Conservation (phyloP, 1,284 basidiomycete genomes). For the Boletellus sp. region DNA sequence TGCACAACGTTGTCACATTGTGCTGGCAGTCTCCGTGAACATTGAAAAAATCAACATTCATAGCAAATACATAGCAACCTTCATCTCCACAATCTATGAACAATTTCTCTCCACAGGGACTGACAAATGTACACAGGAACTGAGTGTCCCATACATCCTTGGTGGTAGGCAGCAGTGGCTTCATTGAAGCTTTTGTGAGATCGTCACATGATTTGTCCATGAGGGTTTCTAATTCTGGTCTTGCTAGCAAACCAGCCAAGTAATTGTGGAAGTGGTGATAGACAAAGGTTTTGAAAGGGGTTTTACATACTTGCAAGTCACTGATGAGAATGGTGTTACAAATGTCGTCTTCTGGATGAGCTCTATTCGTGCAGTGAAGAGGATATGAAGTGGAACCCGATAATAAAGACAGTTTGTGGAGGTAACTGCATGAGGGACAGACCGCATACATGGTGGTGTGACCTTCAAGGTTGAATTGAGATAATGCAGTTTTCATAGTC, state of each 20-base stretch:
- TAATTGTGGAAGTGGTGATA: slow-evolving; percentile 5
- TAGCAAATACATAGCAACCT: not conserved
- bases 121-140: not conserved
- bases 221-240: not conserved
- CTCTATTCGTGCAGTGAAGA: too few relatives aligned
- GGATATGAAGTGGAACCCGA: too few relatives aligned
- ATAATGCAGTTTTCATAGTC: too few relatives aligned
- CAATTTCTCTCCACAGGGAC: not conserved
- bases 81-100: not conserved
- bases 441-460: too few relatives aligned
- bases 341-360: too few relatives aligned
- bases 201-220: slow-evolving; percentile 1
- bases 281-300: slow-evolving; percentile 5
- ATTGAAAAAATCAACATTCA: slow-evolving; percentile 4
- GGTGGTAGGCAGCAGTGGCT: too few relatives aligned
- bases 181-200: not conserved
- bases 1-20: not conserved
- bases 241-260: not conserved
- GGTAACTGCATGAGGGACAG: too few relatives aligned
- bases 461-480: too few relatives aligned
- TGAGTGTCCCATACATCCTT: slow-evolving; percentile 3
- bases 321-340: too few relatives aligned
- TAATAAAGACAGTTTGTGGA: too few relatives aligned
- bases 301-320: not conserved
- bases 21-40: not conserved